phyloP scores from a whole-genome alignment of 306 rosid genomes.

The Malus orientalis region DNA sequence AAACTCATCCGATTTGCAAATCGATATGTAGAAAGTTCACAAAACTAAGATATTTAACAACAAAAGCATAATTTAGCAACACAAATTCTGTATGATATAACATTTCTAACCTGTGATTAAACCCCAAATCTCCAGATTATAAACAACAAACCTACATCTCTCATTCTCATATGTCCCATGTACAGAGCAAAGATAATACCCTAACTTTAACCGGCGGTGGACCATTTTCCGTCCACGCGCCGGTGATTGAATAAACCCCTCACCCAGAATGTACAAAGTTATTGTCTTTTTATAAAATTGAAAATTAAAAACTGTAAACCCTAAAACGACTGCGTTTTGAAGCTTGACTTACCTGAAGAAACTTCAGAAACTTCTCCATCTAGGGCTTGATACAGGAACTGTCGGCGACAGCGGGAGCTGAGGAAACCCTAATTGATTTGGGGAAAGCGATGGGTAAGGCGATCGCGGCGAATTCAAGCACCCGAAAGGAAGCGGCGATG shows the following conservation, averaged over 20 bases:
- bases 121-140: constrained; percentile 9
- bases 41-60: constrained; percentile 17
- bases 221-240: constrained; percentile 34
- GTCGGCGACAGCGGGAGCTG: constrained; percentile 91
- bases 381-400: constrained; percentile 73
- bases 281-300: not conserved
- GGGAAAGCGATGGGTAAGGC: constrained; percentile 57
- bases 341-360: constrained; percentile 26
- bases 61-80: constrained; percentile 18
- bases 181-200: constrained; percentile 56
- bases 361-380: constrained; percentile 56
- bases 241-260: constrained; percentile 44
- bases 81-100: constrained; percentile 32
- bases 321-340: constrained; percentile 22
- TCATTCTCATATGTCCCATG: constrained; percentile 45
- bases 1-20: not conserved
- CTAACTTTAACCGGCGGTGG: constrained; percentile 29
- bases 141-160: constrained; percentile 33
- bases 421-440: constrained; percentile 70
- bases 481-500: constrained; percentile 68
- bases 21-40: not conserved
- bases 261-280: constrained; percentile 46
- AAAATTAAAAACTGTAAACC: constrained; percentile 9
- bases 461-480: constrained; percentile 83
- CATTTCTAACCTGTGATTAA: constrained; percentile 4